Conservation (phyloP, 148 eudicot species). For the Simmondsia chinensis region DNA sequence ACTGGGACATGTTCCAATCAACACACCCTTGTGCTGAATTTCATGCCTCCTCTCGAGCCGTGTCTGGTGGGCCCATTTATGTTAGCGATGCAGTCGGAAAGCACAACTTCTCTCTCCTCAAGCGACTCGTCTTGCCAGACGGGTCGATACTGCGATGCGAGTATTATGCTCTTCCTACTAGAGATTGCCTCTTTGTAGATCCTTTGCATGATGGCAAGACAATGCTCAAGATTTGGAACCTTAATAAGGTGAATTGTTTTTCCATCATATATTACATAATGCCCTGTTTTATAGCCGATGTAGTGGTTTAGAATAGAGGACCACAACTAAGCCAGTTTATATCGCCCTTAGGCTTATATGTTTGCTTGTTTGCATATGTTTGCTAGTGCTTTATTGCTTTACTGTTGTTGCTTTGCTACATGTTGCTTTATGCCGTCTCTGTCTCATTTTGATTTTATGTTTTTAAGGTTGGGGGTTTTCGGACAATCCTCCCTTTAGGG, state of each 20-base stretch:
- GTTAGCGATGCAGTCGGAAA: conserved; percentile 79
- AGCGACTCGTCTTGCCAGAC: conserved; percentile 66
- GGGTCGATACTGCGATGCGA: conserved; percentile 71
- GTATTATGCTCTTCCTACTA: conserved; percentile 70
- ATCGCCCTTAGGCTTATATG: too few relatives aligned
- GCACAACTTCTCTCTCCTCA: conserved; percentile 65
- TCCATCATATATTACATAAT: background rate
- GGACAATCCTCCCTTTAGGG: too few relatives aligned
- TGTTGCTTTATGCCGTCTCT: too few relatives aligned
- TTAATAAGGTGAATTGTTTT: conserved; percentile 48
- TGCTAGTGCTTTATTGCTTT: too few relatives aligned
- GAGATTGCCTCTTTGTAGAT: conserved; percentile 76
- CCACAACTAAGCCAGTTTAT: too few relatives aligned
- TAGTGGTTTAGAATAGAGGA: too few relatives aligned
- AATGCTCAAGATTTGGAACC: conserved; percentile 90
- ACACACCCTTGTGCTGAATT: conserved; percentile 92
- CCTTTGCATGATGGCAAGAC: conserved; percentile 87
- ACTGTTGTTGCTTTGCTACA: too few relatives aligned
- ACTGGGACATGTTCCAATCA: conserved; percentile 99
- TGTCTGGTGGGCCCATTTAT: conserved; percentile 92
- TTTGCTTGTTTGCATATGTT: too few relatives aligned
- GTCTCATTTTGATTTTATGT: too few relatives aligned
- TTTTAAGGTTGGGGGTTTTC: too few relatives aligned
- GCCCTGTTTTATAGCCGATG: background rate
- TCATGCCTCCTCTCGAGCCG: conserved; percentile 91